Percentiles rank a stretch among this genome's conserved stretches.
Conservation (phyloP, 2,329 filamentous ascomycete species). For the Verticillium isaacii region DNA sequence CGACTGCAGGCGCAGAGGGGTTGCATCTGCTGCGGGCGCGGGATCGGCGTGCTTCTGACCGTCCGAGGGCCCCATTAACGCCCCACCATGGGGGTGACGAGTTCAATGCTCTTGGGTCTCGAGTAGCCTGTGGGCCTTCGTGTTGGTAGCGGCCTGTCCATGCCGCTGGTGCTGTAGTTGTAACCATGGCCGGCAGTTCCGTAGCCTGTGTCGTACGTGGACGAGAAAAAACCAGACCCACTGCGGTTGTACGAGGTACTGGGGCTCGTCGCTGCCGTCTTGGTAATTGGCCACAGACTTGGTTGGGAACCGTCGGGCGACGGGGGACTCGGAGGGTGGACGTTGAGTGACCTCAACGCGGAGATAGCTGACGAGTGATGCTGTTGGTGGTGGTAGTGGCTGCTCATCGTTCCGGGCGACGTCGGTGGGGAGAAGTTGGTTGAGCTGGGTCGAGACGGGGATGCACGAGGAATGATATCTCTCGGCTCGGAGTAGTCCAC, state of each 20-base stretch:
- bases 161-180: constrained; percentile 30
- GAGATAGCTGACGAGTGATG: constrained; percentile 46
- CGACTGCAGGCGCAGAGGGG: neutral
- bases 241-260: constrained; percentile 46
- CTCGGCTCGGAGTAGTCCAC: constrained; percentile 45
- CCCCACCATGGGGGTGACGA: constrained; percentile 55
- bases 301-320: constrained; percentile 41
- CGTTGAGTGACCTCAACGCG: constrained; percentile 49
- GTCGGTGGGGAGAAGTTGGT: constrained; percentile 50
- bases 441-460: constrained; percentile 55
- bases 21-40: neutral
- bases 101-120: constrained; percentile 58
- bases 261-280: constrained; percentile 47
- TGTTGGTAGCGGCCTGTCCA: constrained; percentile 53
- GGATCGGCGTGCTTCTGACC: neutral
- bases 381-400: constrained; percentile 20
- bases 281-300: constrained; percentile 50
- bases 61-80: constrained; percentile 26
- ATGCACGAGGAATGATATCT: constrained; percentile 60
- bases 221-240: constrained; percentile 36
- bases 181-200: constrained; percentile 31
- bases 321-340: constrained; percentile 50
- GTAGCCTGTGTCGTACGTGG: constrained; percentile 44
- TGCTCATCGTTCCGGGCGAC: constrained; percentile 30
- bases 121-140: constrained; percentile 50